These are phyloP conservation scores for Aspergillus niger DNA, from an alignment of 2,329 filamentous ascomycete species.

Conservation along the genomic window DNA sequence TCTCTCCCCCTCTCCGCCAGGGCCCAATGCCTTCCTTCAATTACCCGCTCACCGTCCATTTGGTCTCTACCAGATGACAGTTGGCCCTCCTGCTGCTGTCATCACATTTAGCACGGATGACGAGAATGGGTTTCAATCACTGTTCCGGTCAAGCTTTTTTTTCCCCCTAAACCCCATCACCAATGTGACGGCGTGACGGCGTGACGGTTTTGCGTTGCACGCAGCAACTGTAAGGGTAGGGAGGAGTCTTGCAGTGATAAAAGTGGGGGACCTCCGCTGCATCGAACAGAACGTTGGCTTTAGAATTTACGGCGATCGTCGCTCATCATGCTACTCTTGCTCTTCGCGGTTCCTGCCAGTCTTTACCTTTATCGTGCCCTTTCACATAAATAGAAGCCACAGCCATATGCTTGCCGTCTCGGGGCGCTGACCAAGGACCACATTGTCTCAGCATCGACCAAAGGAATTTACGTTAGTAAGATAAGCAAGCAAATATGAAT, in stretches of 20 bases:
- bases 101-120: neutral
- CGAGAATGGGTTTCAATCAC: neutral
- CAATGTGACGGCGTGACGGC: neutral
- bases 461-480: neutral
- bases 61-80: neutral
- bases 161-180: neutral
- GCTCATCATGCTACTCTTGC: no score
- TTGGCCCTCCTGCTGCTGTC: neutral
- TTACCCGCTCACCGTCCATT: neutral
- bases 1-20: neutral
- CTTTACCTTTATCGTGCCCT: neutral
- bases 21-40: neutral
- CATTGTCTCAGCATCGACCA: neutral
- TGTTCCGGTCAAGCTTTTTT: neutral
- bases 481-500: neutral
- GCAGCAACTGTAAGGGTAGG: neutral
- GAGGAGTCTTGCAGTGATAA: neutral
- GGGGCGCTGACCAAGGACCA: neutral
- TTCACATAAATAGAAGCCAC: no score
- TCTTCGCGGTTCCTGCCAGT: neutral
- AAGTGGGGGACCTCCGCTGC: neutral
- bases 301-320: neutral
- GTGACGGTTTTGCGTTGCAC: neutral
- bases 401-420: no score
- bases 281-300: neutral